phyloP scores from a whole-genome alignment of 257 asterid genomes.

The Jacaranda copaia region DNA sequence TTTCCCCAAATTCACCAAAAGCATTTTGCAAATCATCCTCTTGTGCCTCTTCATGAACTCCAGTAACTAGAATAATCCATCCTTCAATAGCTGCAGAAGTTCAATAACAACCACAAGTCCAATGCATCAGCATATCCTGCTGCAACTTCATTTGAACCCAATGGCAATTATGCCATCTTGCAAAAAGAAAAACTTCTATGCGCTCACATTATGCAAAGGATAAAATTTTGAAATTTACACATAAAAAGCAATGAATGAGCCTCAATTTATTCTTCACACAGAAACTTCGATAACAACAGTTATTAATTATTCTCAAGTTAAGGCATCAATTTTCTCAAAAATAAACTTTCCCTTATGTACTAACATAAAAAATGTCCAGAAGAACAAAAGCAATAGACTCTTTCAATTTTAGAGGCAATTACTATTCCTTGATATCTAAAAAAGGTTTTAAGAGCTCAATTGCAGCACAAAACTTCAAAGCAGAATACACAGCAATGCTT shows the following conservation, averaged over 20 bases:
- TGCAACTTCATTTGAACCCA: not conserved
- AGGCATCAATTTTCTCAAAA: too few relatives aligned
- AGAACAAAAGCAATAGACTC: too few relatives aligned
- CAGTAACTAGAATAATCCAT: constrained; percentile 94
- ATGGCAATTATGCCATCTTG: not conserved
- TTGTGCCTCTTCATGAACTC: constrained; percentile 97
- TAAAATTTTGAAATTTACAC: too few relatives aligned
- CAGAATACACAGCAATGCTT: not conserved
- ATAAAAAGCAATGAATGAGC: not conserved
- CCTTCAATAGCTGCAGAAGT: constrained; percentile 91
- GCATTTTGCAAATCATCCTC: constrained; percentile 83
- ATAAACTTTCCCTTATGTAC: too few relatives aligned
- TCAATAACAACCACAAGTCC: constrained; percentile 33
- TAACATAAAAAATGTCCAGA: too few relatives aligned
- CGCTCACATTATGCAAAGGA: not conserved
- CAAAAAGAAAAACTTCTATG: not conserved
- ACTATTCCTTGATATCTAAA: too few relatives aligned
- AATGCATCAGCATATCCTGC: not conserved
- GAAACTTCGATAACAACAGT: too few relatives aligned
- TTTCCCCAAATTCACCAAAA: constrained; percentile 90
- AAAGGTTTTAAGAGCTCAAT: too few relatives aligned
- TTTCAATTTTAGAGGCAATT: too few relatives aligned
- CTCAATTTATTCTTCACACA: too few relatives aligned
- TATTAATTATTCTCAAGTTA: too few relatives aligned
- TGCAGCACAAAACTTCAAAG: not conserved